Conservation (phyloP, 805 yeast genomes). For the Priceomyces medius region DNA sequence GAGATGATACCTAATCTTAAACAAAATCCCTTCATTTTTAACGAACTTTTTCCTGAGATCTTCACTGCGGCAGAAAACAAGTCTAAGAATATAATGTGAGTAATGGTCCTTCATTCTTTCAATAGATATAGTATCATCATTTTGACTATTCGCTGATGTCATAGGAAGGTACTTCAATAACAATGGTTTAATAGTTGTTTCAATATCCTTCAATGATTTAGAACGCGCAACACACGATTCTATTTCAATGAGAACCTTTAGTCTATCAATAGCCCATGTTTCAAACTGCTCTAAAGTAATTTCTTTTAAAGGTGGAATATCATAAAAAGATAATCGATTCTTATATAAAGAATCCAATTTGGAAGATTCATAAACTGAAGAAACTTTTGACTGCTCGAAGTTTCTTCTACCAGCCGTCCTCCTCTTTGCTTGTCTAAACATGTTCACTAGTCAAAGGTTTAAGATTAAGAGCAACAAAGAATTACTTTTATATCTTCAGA, state of each 20-base stretch:
- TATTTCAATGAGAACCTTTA: constrained; percentile 78
- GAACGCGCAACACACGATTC: constrained; percentile 72
- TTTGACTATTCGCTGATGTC: constrained; percentile 21
- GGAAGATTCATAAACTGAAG: constrained; percentile 22
- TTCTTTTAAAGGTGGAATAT: constrained; percentile 75
- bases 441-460: constrained; percentile 16
- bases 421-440: constrained; percentile 75
- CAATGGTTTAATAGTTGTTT: constrained; percentile 61
- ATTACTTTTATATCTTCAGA: neutral
- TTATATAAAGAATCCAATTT: constrained; percentile 45
- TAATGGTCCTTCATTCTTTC: constrained; percentile 89
- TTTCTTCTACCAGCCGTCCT: constrained; percentile 72
- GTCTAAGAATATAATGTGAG: constrained; percentile 82
- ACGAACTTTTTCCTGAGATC: constrained; percentile 81
- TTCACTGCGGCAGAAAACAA: constrained; percentile 85
- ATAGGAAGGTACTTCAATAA: constrained; percentile 66
- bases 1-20: constrained; percentile 67
- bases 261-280: constrained; percentile 90
- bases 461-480: neutral
- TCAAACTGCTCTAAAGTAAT: constrained; percentile 92
- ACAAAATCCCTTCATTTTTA: constrained; percentile 70
- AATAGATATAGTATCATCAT: constrained; percentile 30
- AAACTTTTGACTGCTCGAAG: constrained; percentile 43
- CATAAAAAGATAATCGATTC: constrained; percentile 71
- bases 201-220: constrained; percentile 63